Base-by-base conservation (phyloP, 306 rosid species). In the Inga laurina region DNA sequence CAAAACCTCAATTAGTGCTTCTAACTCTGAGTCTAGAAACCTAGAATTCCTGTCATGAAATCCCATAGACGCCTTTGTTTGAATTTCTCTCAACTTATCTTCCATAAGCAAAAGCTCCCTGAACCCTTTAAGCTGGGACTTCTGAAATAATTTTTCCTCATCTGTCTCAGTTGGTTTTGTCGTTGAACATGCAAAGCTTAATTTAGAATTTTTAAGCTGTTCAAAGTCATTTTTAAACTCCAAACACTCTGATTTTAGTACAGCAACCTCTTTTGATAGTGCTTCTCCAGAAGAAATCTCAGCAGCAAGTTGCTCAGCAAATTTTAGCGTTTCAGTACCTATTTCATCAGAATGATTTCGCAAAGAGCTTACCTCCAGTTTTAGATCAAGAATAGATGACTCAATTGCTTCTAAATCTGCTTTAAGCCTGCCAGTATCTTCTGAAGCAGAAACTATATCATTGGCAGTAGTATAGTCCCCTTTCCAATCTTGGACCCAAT, bases 281-380 rank as follows among this genome's bases (percentile, higher is more conserved):
- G 68, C 88, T 89, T 94, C 93, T 45, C 99, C 93, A 4, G 97
- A 92, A 76, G 91, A 86, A 81, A 94, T 88, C 91, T 97, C 99
- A 24, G 91, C 83, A 83, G 90, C 87, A 87, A 97, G 92, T 80
- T 92, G 93, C 88, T 86, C 79, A 52, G 95, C 76, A 81, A 94
- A 79, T 44, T 81, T 92, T 34, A 88, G 88, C 41, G 97, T 84
- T 85, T 92, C 95, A 57, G 54, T 78, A 18, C 97, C 97, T 79
- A 94, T 84, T 80, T 90, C 94, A 90, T 89, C 92, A 39, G 94
- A 97, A 81, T 94, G 89, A 81, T 84, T 86, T 75, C 89, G 97
- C 88, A 97, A 79, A 78, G 88, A 78, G 88, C 84, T 87, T 72
- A 94, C 85, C 88, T 90, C 94, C 86, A 86, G 83, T 85, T 92